Conservation (phyloP, 495 filamentous ascomycete genomes). For the Neurospora africana region DNA sequence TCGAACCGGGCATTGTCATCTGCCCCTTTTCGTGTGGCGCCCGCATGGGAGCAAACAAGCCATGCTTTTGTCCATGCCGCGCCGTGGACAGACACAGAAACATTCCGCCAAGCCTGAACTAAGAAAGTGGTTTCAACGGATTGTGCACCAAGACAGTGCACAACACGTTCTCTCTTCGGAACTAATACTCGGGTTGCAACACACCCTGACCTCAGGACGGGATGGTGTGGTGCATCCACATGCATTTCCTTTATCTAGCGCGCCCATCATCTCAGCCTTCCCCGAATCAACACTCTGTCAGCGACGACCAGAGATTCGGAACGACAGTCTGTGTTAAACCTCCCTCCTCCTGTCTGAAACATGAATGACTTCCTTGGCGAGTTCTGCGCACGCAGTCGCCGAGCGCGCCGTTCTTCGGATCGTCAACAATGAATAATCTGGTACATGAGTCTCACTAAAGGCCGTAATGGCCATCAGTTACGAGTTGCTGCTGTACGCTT, state of each 20-base stretch:
- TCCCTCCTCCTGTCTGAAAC: background rate
- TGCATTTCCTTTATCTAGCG: background rate
- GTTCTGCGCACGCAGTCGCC: background rate
- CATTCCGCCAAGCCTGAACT: background rate
- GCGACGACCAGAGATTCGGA: background rate
- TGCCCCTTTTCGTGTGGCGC: background rate
- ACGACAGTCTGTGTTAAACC: background rate
- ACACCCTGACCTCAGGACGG: background rate
- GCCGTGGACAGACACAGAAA: background rate
- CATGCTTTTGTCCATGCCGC: background rate
- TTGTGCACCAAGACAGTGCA: background rate
- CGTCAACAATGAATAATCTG: background rate
- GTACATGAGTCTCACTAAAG: background rate
- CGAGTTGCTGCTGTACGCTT: background rate
- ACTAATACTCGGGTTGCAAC: background rate
- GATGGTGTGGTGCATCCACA: background rate
- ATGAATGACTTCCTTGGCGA: background rate
- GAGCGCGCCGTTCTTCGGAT: background rate
- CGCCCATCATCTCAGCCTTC: background rate
- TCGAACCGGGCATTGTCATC: background rate
- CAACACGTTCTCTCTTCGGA: background rate
- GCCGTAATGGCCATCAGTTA: background rate
- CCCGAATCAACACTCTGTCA: background rate
- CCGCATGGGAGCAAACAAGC: background rate
- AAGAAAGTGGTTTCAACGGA: background rate